Base-by-base conservation (phyloP, 495 filamentous ascomycete genomes). In the Daldinia caldariorum region DNA sequence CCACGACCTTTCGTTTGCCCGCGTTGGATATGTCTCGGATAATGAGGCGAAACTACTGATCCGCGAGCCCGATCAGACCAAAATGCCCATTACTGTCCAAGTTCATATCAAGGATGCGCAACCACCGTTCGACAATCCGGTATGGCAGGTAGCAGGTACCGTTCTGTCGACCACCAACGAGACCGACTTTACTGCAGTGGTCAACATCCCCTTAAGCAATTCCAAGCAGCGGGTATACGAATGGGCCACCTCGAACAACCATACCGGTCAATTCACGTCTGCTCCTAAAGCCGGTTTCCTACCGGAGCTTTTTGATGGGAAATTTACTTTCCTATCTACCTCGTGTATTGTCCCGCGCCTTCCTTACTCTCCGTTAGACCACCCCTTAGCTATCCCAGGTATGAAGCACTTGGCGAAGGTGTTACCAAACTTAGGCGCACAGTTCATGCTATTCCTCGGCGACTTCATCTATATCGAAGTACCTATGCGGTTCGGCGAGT, bases 381-480 rank as follows among this genome's bases (percentile, higher is more conserved):
- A 98, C 76, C 90, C 94, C 0, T 82, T 98, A 2, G 84, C 89
- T 9, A 89, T 98, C 45, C 89, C 89, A 0, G 95, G 95, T 1
- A 84, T 98, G 70, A 85, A 86, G 63, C 83, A 91, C 64, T 82
- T 94, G 73, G 86, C 88, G 18, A 86, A 87, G 53, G 77, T 87
- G 37, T 77, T 95, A 5, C 89, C 90, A 2, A 74, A 79, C 5
- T 79, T 94, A 4, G 81, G 87, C 26, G 85, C 92, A 0, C 88
- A 89, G 61, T 98, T 99, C 70, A 97, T 99, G 94, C 86, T 99
- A 26, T 99, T 99, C 83, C 88, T 99, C 0, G 95, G 94, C n/a
- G 95, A 99, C 76, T 99, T 97, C 77, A 97, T 99, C 76, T 99
- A 99, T 76, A 89, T 96, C 67, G 95, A 99, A 64, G 93, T 97